Percentiles rank a stretch among this genome's conserved stretches.
These are phyloP conservation scores for Tolypocladium nubicola DNA, from an alignment of 2,329 filamentous ascomycete genomes.

Conservation along the genomic window DNA sequence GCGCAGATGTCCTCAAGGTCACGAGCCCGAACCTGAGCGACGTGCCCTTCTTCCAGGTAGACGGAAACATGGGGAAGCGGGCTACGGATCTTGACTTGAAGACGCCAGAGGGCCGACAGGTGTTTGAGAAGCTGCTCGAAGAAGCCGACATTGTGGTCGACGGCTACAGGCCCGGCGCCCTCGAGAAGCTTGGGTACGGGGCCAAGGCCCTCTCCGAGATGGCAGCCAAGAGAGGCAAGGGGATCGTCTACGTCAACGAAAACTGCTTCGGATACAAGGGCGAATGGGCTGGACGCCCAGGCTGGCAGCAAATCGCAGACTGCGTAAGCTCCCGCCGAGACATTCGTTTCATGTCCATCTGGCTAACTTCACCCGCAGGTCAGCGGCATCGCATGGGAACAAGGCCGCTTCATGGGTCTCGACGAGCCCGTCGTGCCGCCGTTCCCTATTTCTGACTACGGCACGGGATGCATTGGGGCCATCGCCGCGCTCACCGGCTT, in stretches of 20 bases:
- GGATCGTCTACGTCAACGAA: slow-evolving; percentile 58
- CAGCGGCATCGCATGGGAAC: slow-evolving; percentile 48
- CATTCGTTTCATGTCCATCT: background rate
- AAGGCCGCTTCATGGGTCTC: slow-evolving; percentile 50
- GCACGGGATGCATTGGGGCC: slow-evolving; percentile 61
- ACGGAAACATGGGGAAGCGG: slow-evolving; percentile 63
- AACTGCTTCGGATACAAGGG: slow-evolving; percentile 56
- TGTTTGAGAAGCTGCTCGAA: slow-evolving; percentile 48
- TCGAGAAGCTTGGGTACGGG: slow-evolving; percentile 54
- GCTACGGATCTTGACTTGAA: slow-evolving; percentile 54
- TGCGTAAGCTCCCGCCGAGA: slow-evolving; percentile 25
- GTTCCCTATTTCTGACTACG: slow-evolving; percentile 55
- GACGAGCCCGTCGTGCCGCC: slow-evolving; percentile 56
- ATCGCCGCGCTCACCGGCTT: slow-evolving; percentile 56
- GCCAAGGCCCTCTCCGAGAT: slow-evolving; percentile 41
- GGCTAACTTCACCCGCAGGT: slow-evolving; percentile 22
- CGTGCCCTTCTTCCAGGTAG: slow-evolving; percentile 62
- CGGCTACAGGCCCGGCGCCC: slow-evolving; percentile 57
- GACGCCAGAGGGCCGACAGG: slow-evolving; percentile 34
- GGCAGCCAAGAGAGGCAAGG: slow-evolving; percentile 44
- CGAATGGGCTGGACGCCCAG: slow-evolving; percentile 52
- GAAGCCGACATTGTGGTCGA: slow-evolving; percentile 56
- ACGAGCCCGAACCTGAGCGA: slow-evolving; percentile 59
- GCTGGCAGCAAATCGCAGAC: slow-evolving; percentile 66
- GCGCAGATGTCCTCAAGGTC: slow-evolving; percentile 63